Evolutionary conservation across 345 rosid species (phyloP), one percentile per base, ranked within the genome.

Genomic region (Eucalyptus cloeziana): DNA sequence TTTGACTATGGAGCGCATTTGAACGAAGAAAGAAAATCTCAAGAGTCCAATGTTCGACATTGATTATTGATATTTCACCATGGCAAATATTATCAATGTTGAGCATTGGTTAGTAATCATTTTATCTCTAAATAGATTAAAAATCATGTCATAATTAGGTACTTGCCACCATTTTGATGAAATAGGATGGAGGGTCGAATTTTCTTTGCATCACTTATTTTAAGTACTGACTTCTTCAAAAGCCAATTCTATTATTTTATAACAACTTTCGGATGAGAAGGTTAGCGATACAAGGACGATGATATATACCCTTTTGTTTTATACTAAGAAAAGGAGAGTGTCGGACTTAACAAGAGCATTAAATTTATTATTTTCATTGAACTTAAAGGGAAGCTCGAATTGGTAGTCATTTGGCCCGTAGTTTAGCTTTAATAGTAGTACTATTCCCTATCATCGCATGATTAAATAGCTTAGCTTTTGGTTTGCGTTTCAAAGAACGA

Each of bases 201-300:
- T 25, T 5, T 58, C 64, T 58, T 58, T 58, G 30, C 10, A 58
- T 58, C 64, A 25, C 5, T 11, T 58, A 58, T 49, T 49, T 49
- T 5, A 5, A 11, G 64, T 25, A 24, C 7, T 0, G 3, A 25
- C 7, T 0, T 58, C 14, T 14, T 62, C 9, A 30, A 62, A 30
- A 30, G 0, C 71, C 0, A 1, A 1, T 7, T 6, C 16, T 30
- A 30, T 62, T 30, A 30, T 30, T 62, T 62, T 30, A 27, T 62
- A 62, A 12, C 7, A 7, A 30, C 8, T 13, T 30, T 62, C 9
- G 4, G 33, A 62, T 62, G 33, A 30, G 33, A 27, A 30, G 16
- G 0, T 62, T 64, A 30, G 9, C 0, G 37, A 64, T 13, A 30
- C 1, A 30, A 0, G 71, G 37, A n/a, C 33, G 71, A 64, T 27